These are phyloP conservation scores for Ophioceras dolichostomum DNA, from an alignment of 2,329 filamentous ascomycete species.

Conservation along the genomic window DNA sequence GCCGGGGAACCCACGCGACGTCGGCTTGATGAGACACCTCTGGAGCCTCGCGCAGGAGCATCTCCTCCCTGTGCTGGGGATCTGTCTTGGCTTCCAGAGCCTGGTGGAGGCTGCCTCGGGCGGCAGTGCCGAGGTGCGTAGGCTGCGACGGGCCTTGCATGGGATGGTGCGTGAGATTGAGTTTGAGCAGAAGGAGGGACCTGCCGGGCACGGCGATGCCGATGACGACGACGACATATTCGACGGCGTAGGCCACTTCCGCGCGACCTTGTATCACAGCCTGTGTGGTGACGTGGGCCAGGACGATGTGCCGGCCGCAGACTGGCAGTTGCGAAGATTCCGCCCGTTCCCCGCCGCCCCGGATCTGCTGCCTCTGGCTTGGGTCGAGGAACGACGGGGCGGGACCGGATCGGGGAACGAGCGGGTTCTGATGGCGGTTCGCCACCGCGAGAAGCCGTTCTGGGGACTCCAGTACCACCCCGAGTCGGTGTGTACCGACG, in stretches of 20 bases:
- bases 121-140: slow-evolving; percentile 32
- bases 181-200: too few relatives aligned
- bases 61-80: slow-evolving; percentile 67
- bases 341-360: slow-evolving; percentile 19
- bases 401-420: slow-evolving; percentile 22
- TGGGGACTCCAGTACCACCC: slow-evolving; percentile 89
- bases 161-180: slow-evolving; percentile 63
- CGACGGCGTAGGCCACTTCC: slow-evolving; percentile 40
- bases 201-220: slow-evolving; percentile 34
- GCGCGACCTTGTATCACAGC: slow-evolving; percentile 69
- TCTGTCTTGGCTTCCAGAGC: slow-evolving; percentile 84
- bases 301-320: slow-evolving; percentile 19
- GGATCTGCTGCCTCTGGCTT: slow-evolving; percentile 47
- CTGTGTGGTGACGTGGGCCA: slow-evolving; percentile 43
- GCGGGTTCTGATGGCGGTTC: slow-evolving; percentile 63
- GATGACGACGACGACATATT: slow-evolving; percentile 49
- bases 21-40: slow-evolving; percentile 68
- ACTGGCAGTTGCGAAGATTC: slow-evolving; percentile 29
- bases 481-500: slow-evolving; percentile 74
- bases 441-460: slow-evolving; percentile 57
- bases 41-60: slow-evolving; percentile 53
- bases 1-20: slow-evolving; percentile 58
- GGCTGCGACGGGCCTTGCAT: slow-evolving; percentile 63
- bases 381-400: slow-evolving; percentile 37
- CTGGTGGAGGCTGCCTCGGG: slow-evolving; percentile 59